Evolutionary conservation across 257 asterid species (phyloP).

Genomic region (Solanum pinnatisectum): DNA sequence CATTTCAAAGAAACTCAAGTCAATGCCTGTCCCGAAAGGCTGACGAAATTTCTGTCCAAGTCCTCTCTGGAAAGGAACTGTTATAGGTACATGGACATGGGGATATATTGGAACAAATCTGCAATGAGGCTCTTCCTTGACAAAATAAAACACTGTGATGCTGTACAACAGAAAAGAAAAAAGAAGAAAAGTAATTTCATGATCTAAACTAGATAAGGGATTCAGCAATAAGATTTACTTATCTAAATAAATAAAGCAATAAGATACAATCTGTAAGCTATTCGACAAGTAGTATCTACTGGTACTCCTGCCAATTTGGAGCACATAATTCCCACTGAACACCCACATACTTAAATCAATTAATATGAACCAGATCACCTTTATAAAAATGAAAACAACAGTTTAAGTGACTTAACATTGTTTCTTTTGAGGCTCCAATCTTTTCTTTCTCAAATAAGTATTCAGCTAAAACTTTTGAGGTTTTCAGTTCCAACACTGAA

Average conservation of each 20-base stretch:
- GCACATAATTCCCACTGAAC: not conserved
- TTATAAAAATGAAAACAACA: not conserved
- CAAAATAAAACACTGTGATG: constrained; percentile 62
- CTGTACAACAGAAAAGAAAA: constrained; percentile 27
- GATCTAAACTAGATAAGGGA: not conserved
- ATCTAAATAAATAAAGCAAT: not conserved
- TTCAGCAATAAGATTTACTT: not conserved
- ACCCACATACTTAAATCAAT: not conserved
- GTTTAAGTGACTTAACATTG: not conserved
- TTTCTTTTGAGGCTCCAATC: not conserved
- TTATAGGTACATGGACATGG: constrained; percentile 29
- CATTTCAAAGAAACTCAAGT: constrained; percentile 37
- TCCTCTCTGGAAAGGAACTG: constrained; percentile 58
- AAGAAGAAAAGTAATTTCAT: constrained; percentile 9
- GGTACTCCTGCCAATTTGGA: not conserved
- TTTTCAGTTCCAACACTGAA: not conserved
- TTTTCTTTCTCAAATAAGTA: not conserved
- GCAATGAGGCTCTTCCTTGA: constrained; percentile 47
- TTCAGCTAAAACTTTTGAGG: not conserved
- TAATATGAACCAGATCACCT: not conserved
- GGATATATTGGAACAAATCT: constrained; percentile 26
- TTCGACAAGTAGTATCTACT: not conserved
- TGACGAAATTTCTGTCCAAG: constrained; percentile 59
- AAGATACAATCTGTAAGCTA: not conserved
- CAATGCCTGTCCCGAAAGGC: constrained; percentile 76